Evolutionary conservation across 1,139 yeast genomes (phyloP).

Genomic region (Geotrichum restrictum): DNA sequence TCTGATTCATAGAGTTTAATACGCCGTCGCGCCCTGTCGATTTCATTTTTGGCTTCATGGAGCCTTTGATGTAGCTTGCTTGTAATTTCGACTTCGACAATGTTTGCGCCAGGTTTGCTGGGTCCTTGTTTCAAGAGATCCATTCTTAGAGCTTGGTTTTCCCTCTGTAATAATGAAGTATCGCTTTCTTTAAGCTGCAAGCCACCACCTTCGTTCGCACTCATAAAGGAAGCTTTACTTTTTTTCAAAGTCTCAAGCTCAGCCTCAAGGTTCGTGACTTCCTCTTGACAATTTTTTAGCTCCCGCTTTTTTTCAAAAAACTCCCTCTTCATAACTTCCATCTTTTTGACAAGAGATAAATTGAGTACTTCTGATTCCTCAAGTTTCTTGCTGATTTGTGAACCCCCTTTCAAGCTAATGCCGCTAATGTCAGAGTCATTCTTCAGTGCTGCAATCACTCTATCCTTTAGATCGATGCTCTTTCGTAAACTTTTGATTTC

Average conservation of each 20-base stretch:
- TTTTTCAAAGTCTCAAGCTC: background rate
- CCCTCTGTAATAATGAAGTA: background rate
- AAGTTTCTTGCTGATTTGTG: background rate
- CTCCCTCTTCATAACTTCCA: conserved; percentile 15
- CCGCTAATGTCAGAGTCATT: background rate
- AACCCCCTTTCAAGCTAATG: background rate
- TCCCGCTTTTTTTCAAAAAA: conserved; percentile 6
- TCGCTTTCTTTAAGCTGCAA: too few relatives aligned
- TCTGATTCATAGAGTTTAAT: conserved; percentile 3
- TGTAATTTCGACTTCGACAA: conserved; percentile 3
- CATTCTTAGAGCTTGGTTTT: background rate
- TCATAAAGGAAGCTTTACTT: background rate
- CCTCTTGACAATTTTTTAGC: background rate
- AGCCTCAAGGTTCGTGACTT: background rate
- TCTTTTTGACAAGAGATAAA: conserved; percentile 7
- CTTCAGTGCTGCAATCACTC: conserved; percentile 13
- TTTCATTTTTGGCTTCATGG: background rate
- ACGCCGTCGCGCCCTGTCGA: background rate
- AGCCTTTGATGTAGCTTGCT: conserved; percentile 5
- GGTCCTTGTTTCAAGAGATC: background rate
- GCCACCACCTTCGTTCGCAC: background rate
- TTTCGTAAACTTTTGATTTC: conserved; percentile 3
- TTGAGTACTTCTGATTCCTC: conserved; percentile 10
- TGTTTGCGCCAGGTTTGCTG: background rate
- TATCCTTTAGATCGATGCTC: conserved; percentile 9